Conservation (phyloP, 148 eudicot species). For the Talinum fruticosum region DNA sequence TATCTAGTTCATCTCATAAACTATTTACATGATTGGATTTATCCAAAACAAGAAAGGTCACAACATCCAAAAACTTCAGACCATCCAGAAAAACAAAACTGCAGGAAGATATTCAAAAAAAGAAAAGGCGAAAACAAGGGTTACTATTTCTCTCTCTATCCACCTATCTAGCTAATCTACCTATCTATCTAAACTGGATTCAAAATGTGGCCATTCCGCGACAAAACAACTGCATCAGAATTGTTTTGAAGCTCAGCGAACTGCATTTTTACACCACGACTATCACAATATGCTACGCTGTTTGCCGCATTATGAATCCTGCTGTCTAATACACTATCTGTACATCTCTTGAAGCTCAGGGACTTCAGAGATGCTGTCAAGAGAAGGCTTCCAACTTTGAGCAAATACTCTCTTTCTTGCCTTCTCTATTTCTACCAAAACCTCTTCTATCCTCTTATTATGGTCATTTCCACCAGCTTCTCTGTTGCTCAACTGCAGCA, state of each 20-base stretch:
- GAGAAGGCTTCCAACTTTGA: constrained; percentile 47
- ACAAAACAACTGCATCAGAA: too few relatives aligned
- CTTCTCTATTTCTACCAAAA: constrained; percentile 44
- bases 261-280: too few relatives aligned
- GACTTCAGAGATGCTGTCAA: constrained; percentile 46
- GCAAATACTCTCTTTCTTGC: constrained; percentile 15
- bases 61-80: not conserved
- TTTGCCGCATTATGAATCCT: too few relatives aligned
- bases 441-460: constrained; percentile 36
- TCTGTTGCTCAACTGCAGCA: constrained; percentile 33
- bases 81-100: not conserved
- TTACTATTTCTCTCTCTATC: not conserved
- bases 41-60: not conserved
- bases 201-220: too few relatives aligned
- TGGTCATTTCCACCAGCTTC: constrained; percentile 9
- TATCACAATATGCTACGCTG: too few relatives aligned
- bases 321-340: constrained; percentile 13
- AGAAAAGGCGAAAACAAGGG: not conserved
- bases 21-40: not conserved
- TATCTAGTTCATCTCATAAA: not conserved
- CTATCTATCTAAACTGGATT: too few relatives aligned
- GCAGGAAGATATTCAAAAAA: not conserved
- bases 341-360: constrained; percentile 36
- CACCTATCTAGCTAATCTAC: not conserved
- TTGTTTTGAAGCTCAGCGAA: too few relatives aligned